Evolutionary conservation across 768 basidiomycete genomes (phyloP).

Genomic region (Rhizopogon vulgaris): DNA sequence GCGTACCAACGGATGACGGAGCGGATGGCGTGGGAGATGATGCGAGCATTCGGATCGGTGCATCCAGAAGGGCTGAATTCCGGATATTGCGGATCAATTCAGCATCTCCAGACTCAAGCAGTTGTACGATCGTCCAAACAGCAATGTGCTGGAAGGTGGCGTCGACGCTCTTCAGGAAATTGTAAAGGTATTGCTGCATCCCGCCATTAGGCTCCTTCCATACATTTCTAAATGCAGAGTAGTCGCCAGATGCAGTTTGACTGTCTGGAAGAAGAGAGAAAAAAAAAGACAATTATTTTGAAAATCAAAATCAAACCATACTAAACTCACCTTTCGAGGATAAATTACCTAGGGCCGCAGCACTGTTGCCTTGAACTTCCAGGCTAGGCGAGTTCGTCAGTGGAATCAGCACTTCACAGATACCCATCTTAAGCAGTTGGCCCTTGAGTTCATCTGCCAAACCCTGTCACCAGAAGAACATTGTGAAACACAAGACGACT

Average conservation of each 20-base stretch:
- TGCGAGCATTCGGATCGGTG: conserved; percentile 82
- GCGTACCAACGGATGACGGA: conserved; percentile 69
- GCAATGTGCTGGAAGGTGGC: conserved; percentile 99
- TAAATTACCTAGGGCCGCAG: conserved; percentile 94
- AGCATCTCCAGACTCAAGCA: conserved; percentile 94
- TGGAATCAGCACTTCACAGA: conserved; percentile 95
- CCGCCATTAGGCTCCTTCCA: conserved; percentile 99
- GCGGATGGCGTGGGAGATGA: conserved; percentile 64
- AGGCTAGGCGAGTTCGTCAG: conserved; percentile 93
- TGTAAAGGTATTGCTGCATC: conserved; percentile 89
- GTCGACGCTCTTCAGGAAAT: conserved; percentile 90
- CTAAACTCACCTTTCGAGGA: conserved; percentile 80
- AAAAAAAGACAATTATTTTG: background rate
- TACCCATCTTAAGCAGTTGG: conserved; percentile 95
- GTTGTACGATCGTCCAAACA: conserved; percentile 98
- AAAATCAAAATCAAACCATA: background rate
- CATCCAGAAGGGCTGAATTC: conserved; percentile 69
- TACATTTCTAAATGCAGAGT: conserved; percentile 94
- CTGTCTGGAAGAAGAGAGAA: conserved; percentile 44
- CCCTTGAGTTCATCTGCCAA: conserved; percentile 89
- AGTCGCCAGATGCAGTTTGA: conserved; percentile 75
- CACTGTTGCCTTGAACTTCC: conserved; percentile 98
- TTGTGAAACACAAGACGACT: conserved; percentile 17
- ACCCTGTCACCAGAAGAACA: conserved; percentile 2
- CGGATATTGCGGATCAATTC: conserved; percentile 89